A percentile compares a stretch with the other conserved stretches of the same genome.
phyloP scores from a whole-genome alignment of 2,329 filamentous ascomycete species.

The Phoma sp. region DNA sequence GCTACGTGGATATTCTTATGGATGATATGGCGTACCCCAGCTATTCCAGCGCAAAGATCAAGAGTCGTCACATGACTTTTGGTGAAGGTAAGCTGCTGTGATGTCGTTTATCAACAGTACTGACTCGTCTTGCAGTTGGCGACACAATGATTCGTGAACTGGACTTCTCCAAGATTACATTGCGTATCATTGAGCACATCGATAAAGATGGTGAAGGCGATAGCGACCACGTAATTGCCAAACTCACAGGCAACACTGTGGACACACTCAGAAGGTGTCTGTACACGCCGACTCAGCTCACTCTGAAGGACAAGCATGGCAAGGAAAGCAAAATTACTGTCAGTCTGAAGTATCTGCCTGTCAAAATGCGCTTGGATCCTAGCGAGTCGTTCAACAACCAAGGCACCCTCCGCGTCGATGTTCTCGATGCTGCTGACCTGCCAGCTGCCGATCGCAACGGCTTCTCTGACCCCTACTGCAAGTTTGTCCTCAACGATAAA shows the following conservation, averaged over 20 bases:
- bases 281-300: slow-evolving; percentile 88
- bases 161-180: slow-evolving; percentile 92
- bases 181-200: slow-evolving; percentile 81
- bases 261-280: slow-evolving; percentile 87
- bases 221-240: slow-evolving; percentile 78
- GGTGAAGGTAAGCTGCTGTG: slow-evolving; percentile 69
- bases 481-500: slow-evolving; percentile 87
- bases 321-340: slow-evolving; percentile 81
- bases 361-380: slow-evolving; percentile 91
- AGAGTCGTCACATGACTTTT: slow-evolving; percentile 72
- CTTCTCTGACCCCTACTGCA: slow-evolving; percentile 96
- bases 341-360: slow-evolving; percentile 91
- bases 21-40: slow-evolving; percentile 94
- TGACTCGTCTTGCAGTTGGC: slow-evolving; percentile 61
- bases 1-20: slow-evolving; percentile 84
- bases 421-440: slow-evolving; percentile 85
- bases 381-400: slow-evolving; percentile 99
- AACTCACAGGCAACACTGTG: slow-evolving; percentile 82
- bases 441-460: slow-evolving; percentile 94
- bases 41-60: slow-evolving; percentile 80
- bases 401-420: slow-evolving; percentile 90
- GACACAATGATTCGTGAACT: slow-evolving; percentile 96
- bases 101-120: slow-evolving; percentile 5
- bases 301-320: slow-evolving; percentile 79
- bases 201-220: slow-evolving; percentile 73